Percentiles rank a stretch among this genome's conserved stretches.
Evolutionary conservation across 176 grass and related monocot genomes (phyloP).

Genomic region (barley (Hordeum vulgare)): MorexV3_pseudomolecules_assembly NC_058523.1:24983431-24983930

Average conservation of each 20-base stretch:
- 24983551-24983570: neutral
- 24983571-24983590: neutral
- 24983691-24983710: neutral
- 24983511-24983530: neutral
- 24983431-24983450: neutral
- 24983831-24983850: neutral
- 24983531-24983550: neutral
- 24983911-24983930: constrained; percentile 29
- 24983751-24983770: constrained; percentile 5
- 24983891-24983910: constrained; percentile 55
- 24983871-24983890: constrained; percentile 2
- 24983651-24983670: neutral
- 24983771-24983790: neutral
- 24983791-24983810: neutral
- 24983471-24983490: neutral
- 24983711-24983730: neutral
- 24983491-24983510: neutral
- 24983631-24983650: neutral
- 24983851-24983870: neutral
- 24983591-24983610: no score
- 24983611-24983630: neutral
- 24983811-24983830: neutral
- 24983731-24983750: neutral
- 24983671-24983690: neutral
- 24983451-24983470: neutral